Evolutionary conservation across 116 monocot genomes (phyloP).

Genomic region (Iris pallida): DNA sequence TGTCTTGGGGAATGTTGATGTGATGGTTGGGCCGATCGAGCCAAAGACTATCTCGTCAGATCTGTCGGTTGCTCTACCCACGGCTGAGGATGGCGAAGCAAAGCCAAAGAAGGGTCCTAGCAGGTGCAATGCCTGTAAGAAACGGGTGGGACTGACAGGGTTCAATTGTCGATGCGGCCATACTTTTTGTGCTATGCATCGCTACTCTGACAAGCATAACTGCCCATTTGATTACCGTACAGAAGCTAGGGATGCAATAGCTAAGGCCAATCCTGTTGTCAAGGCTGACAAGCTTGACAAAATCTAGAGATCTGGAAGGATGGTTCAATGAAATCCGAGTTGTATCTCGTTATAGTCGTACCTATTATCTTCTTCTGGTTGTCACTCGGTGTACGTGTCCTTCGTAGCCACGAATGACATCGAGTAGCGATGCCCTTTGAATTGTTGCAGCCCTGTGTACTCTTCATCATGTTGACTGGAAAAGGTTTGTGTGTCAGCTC

Average conservation of each 20-base stretch:
- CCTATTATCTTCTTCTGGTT: not conserved
- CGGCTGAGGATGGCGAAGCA: conserved; percentile 17
- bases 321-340: not conserved
- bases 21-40: conserved; percentile 18
- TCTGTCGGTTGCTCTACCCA: conserved; percentile 7
- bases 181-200: conserved; percentile 50
- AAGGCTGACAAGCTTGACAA: conserved; percentile 72
- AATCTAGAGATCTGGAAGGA: conserved; percentile 24
- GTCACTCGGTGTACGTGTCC: no score
- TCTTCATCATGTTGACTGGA: not conserved
- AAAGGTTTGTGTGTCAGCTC: not conserved
- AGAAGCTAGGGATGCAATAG: conserved; percentile 51
- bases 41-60: conserved; percentile 13
- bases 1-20: conserved; percentile 13
- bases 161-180: conserved; percentile 64
- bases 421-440: not conserved
- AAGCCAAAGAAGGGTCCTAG: conserved; percentile 42
- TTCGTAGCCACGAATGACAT: no score
- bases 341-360: not conserved
- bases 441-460: not conserved
- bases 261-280: conserved; percentile 57
- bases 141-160: conserved; percentile 53
- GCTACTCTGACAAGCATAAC: conserved; percentile 60
- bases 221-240: conserved; percentile 56
- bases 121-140: conserved; percentile 48